Conservation (phyloP, 2,329 filamentous ascomycete genomes). For the Cladophialophora carrionii region DNA sequence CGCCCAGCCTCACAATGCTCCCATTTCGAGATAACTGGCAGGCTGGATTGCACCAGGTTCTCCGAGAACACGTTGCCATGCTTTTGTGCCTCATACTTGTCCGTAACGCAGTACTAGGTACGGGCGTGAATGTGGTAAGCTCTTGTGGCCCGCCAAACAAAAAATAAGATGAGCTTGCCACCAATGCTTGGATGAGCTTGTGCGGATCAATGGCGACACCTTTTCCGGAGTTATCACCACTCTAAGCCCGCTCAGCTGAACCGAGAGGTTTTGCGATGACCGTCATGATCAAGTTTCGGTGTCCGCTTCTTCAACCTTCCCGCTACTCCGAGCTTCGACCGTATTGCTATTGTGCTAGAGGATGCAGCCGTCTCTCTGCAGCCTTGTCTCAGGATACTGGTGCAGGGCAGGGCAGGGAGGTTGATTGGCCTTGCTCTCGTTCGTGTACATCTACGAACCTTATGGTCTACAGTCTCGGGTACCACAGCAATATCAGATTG, state of each 20-base stretch:
- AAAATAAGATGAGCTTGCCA: background rate
- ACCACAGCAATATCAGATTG: background rate
- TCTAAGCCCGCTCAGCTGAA: background rate
- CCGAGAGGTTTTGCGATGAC: background rate
- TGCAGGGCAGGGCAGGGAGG: too few species aligned
- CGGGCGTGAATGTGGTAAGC: background rate
- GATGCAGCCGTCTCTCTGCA: background rate
- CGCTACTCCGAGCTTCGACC: background rate
- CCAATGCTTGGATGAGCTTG: conserved; percentile 1
- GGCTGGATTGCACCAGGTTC: background rate
- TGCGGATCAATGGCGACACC: background rate
- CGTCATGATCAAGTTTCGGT: background rate
- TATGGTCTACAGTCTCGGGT: background rate
- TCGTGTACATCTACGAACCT: background rate
- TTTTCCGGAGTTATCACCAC: background rate
- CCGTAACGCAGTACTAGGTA: background rate
- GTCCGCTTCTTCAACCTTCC: background rate
- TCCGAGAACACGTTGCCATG: background rate
- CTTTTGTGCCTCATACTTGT: background rate
- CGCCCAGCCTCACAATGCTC: background rate
- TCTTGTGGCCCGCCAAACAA: background rate
- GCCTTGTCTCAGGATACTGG: background rate
- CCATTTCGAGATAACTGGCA: background rate
- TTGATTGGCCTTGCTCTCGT: background rate
- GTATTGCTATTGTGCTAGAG: background rate